phyloP scores from a whole-genome alignment of 2,329 filamentous ascomycete species.

The Exophiala sideris region DNA sequence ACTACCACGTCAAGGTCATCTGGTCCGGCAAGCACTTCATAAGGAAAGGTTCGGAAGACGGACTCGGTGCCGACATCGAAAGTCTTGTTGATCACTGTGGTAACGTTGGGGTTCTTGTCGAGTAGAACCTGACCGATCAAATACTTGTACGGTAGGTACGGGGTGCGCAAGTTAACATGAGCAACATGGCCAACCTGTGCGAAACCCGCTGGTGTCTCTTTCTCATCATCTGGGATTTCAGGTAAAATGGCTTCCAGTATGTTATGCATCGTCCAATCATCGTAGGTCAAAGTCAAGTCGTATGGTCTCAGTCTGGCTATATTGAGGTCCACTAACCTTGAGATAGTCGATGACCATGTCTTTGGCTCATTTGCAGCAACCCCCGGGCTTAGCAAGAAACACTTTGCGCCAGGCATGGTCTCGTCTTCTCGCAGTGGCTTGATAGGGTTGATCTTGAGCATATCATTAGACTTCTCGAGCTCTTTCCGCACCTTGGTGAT shows the following conservation, averaged over 20 bases:
- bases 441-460: constrained; percentile 63
- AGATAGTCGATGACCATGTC: constrained; percentile 72
- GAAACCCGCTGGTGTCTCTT: constrained; percentile 81
- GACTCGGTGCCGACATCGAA: constrained; percentile 82
- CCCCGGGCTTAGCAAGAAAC: constrained; percentile 38
- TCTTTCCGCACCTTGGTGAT: constrained; percentile 69
- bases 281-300: constrained; percentile 72
- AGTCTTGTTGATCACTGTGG: constrained; percentile 93
- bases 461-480: constrained; percentile 63
- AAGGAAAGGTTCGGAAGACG: constrained; percentile 86
- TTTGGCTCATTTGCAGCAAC: constrained; percentile 51
- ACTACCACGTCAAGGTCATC: constrained; percentile 81
- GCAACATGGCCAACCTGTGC: constrained; percentile 87
- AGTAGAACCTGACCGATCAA: constrained; percentile 80
- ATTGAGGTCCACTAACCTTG: constrained; percentile 64
- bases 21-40: constrained; percentile 81
- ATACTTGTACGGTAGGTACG: constrained; percentile 80
- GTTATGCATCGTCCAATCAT: constrained; percentile 82
- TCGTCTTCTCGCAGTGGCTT: constrained; percentile 57
- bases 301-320: constrained; percentile 72
- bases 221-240: constrained; percentile 61
- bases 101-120: constrained; percentile 80
- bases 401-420: constrained; percentile 33
- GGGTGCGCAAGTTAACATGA: constrained; percentile 82
- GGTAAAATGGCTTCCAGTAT: constrained; percentile 80